phyloP scores from a whole-genome alignment of 176 grass and related monocot genomes.

The Cenchrus americanus region DNA sequence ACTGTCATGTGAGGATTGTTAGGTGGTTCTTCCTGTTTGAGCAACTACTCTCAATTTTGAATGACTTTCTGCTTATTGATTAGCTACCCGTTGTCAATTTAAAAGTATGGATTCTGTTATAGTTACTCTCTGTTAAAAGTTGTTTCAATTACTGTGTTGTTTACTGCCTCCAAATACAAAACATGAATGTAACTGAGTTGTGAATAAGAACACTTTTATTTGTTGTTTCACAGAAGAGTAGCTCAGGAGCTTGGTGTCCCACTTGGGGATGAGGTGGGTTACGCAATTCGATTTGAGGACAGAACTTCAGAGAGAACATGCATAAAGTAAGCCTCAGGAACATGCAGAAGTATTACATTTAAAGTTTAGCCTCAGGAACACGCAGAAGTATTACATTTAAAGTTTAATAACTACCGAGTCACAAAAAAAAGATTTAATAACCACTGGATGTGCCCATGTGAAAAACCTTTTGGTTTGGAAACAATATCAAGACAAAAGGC shows the following conservation, averaged over 20 bases:
- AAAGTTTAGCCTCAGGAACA: too few relatives aligned
- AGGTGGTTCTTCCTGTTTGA: neutral
- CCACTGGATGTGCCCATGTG: neutral
- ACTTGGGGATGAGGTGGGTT: slow-evolving; percentile 91
- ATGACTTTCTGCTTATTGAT: slow-evolving; percentile 11
- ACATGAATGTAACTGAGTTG: neutral
- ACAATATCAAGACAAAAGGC: neutral
- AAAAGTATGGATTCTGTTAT: neutral
- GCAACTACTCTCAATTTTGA: slow-evolving; percentile 1
- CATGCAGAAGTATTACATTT: too few relatives aligned
- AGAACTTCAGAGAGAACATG: slow-evolving; percentile 86
- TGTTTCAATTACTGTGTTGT: neutral
- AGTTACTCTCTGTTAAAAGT: neutral
- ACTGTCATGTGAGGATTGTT: neutral
- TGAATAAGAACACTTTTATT: slow-evolving; percentile 13
- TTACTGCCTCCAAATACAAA: neutral
- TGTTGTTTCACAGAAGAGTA: slow-evolving; percentile 69
- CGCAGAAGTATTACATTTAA: neutral
- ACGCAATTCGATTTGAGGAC: slow-evolving; percentile 96
- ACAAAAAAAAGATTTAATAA: neutral
- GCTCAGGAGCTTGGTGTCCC: slow-evolving; percentile 78
- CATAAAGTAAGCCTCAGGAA: slow-evolving; percentile 70
- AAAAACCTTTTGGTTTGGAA: neutral
- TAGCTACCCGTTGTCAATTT: neutral
- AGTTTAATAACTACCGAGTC: neutral